Evolutionary conservation across 164 flowering plant genomes (phyloP).

Genomic region (Sedum album): DNA sequence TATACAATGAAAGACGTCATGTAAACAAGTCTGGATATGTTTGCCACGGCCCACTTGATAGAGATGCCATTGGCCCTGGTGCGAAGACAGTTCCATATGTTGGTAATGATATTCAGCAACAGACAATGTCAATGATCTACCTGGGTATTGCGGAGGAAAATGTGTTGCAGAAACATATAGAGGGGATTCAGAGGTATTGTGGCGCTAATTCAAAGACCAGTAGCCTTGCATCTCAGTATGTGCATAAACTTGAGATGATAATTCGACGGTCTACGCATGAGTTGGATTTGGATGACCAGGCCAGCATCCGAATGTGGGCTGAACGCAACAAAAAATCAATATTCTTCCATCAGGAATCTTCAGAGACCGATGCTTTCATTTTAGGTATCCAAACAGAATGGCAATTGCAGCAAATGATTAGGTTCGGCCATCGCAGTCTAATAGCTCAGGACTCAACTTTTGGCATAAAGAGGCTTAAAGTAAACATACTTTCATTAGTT

Average conservation of each 20-base stretch:
- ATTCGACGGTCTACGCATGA: conserved; percentile 85
- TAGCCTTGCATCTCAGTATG: conserved; percentile 79
- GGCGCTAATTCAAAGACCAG: conserved; percentile 62
- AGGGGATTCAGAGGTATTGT: conserved; percentile 83
- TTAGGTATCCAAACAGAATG: conserved; percentile 96
- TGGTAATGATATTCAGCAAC: conserved; percentile 86
- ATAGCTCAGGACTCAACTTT: conserved; percentile 86
- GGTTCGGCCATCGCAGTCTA: conserved; percentile 84
- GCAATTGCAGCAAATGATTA: conserved; percentile 94
- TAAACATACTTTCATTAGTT: conserved; percentile 14
- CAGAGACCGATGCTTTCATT: conserved; percentile 69
- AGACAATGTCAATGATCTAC: conserved; percentile 95
- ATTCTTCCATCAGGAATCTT: conserved; percentile 76
- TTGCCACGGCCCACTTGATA: conserved; percentile 94
- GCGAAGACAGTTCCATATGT: conserved; percentile 82
- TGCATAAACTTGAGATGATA: conserved; percentile 86
- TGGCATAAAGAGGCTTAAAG: conserved; percentile 92
- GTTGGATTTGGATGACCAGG: conserved; percentile 90
- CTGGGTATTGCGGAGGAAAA: conserved; percentile 90
- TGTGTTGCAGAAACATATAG: conserved; percentile 82
- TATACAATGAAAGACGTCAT: conserved; percentile 84
- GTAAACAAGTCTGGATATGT: conserved; percentile 81
- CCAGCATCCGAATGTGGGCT: conserved; percentile 83
- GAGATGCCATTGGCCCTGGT: conserved; percentile 96
- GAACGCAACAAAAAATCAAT: conserved; percentile 72